Evolutionary conservation across 2,329 filamentous ascomycete genomes (phyloP), one percentile per base, ranked within the genome.

Genomic region (Alternaria solani): DNA sequence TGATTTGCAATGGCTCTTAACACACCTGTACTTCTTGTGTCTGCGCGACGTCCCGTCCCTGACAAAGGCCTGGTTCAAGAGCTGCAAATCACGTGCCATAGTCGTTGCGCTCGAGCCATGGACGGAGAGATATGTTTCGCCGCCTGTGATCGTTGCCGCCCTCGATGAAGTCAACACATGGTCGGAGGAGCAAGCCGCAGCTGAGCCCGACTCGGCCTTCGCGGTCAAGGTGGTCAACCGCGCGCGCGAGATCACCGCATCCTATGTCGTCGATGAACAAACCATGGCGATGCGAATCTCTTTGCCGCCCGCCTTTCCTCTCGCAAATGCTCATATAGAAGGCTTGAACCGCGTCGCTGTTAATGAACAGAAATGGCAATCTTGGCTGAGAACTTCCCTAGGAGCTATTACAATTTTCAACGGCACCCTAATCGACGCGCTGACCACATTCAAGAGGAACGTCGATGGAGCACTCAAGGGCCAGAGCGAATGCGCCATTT

Each of bases 391-490:
- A 72, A 93, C 89, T 7, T 94, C 92, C 4, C 92, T 97, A 69
- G 94, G 93, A 5, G 93, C 95, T 44, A 97, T 99, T 70, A 94
- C 92, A 42, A 96, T 98, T 74, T 92, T 92, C 84, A 94, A 95
- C 72, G 93, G 93, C 55, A 92, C 87, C 74, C 87, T 99, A 58
- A 91, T 94, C 55, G 94, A 98, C 69, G 95, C 94, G 1, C 82
- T 99, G 30, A 85, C 89, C 12, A 89, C 92, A 8, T 98, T 96
- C 84, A 88, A 91, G 65, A 88, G 90, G 64, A 98, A 98, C 77
- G 90, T 99, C 12, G 87, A 90, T 14, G 92, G 93, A 1, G 92
- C 92, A 4, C 85, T 99, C 66, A 95, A 96, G 81, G 95, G 94
- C 36, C 94, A 98, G 79, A 91, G 87, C 20, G 95, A 99, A 79